Percentiles rank a stretch among this genome's conserved stretches.
Conservation (phyloP, 2,329 filamentous ascomycete species). For the Penicillium decumbens region DNA sequence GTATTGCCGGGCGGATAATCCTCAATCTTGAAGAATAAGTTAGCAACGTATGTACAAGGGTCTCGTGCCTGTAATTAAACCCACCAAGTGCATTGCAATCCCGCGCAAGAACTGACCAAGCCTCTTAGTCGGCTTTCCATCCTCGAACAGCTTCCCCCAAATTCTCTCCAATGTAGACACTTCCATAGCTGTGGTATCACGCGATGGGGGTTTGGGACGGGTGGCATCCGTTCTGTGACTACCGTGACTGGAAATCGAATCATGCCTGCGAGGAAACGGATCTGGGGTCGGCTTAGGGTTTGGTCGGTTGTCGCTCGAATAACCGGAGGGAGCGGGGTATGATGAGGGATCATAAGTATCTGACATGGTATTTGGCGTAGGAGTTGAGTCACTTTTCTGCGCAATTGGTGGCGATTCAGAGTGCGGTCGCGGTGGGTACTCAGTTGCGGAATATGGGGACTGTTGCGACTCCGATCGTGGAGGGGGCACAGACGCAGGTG, state of each 20-base stretch:
- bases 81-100: conserved; percentile 67
- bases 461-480: conserved; percentile 23
- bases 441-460: conserved; percentile 18
- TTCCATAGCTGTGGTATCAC: conserved; percentile 44
- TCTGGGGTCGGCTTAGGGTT: conserved; percentile 21
- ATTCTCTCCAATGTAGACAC: conserved; percentile 62
- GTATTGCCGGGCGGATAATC: conserved; percentile 63
- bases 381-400: conserved; percentile 19
- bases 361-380: conserved; percentile 13
- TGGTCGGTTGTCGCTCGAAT: conserved; percentile 20
- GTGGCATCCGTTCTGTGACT: conserved; percentile 27
- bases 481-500: conserved; percentile 25
- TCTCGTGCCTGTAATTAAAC: neutral
- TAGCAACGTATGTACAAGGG: neutral
- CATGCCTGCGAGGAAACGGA: conserved; percentile 25
- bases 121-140: conserved; percentile 62
- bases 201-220: conserved; percentile 37
- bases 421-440: conserved; percentile 15
- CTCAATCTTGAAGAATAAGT: conserved; percentile 51
- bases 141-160: conserved; percentile 71
- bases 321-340: conserved; percentile 18
- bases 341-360: conserved; percentile 16
- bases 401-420: conserved; percentile 18
- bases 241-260: conserved; percentile 35
- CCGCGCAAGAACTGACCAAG: conserved; percentile 68